Evolutionary conservation across 2,329 filamentous ascomycete genomes (phyloP).

Genomic region (Dactylonectria estremocensis): DNA sequence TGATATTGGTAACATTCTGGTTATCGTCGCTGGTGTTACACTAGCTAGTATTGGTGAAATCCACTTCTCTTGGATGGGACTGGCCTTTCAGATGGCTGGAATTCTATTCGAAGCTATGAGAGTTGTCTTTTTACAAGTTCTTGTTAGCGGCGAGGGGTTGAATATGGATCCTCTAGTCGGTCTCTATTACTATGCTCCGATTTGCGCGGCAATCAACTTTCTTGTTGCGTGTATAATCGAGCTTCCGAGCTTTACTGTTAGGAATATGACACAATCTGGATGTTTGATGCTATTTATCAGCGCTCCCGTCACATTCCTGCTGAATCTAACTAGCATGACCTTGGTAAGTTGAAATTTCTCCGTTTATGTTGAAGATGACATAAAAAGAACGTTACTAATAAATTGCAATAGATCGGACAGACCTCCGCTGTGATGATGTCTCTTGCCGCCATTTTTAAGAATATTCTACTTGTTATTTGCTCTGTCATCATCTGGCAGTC

Average conservation of each 20-base stretch:
- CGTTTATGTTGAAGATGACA: too few relatives aligned
- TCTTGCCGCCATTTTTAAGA: constrained; percentile 87
- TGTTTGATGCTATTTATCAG: constrained; percentile 20
- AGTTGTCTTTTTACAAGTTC: constrained; percentile 37
- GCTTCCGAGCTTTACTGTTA: constrained; percentile 1
- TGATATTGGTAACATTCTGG: constrained; percentile 14
- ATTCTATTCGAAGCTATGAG: constrained; percentile 33
- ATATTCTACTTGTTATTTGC: constrained; percentile 82
- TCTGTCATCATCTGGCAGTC: constrained; percentile 85
- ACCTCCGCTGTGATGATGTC: constrained; percentile 88
- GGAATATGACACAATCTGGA: constrained; percentile 10
- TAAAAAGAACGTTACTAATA: too few relatives aligned
- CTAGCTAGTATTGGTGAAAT: constrained; percentile 20
- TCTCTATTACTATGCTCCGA: constrained; percentile 34
- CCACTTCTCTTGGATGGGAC: constrained; percentile 14
- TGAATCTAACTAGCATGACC: constrained; percentile 22
- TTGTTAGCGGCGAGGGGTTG: constrained; percentile 34
- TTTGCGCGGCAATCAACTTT: constrained; percentile 24
- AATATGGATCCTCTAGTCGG: constrained; percentile 38
- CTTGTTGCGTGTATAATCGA: constrained; percentile 21
- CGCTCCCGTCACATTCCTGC: constrained; percentile 21
- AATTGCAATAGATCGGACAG: constrained; percentile 78
- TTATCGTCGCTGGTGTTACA: constrained; percentile 14
- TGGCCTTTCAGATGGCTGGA: constrained; percentile 25
- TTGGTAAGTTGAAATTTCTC: too few relatives aligned